Evolutionary conservation across 1,284 basidiomycete genomes (phyloP).

Genomic region (Inonotus hispidus): DNA sequence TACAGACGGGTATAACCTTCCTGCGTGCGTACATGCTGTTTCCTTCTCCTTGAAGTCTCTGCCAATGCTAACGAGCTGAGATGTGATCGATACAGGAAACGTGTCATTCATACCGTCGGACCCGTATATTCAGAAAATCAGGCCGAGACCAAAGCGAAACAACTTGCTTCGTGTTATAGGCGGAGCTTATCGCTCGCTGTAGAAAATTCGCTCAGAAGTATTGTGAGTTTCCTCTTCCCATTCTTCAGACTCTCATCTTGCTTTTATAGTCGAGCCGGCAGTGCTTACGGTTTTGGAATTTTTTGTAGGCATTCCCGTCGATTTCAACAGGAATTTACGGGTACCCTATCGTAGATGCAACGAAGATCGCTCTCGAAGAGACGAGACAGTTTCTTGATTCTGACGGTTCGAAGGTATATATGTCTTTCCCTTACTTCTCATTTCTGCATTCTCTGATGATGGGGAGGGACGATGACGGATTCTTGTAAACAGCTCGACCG

Average conservation of each 20-base stretch:
- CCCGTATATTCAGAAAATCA: slow-evolving; percentile 59
- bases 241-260: not conserved
- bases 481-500: slow-evolving; percentile 50
- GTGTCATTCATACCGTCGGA: slow-evolving; percentile 89
- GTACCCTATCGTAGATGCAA: slow-evolving; percentile 71
- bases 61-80: slow-evolving; percentile 3
- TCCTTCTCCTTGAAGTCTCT: not conserved
- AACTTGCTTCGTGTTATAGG: slow-evolving; percentile 71
- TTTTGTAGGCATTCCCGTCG: slow-evolving; percentile 65
- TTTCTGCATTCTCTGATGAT: slow-evolving; percentile 9
- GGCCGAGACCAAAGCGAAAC: slow-evolving; percentile 41
- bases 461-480: not conserved
- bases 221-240: slow-evolving; percentile 43
- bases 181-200: slow-evolving; percentile 60
- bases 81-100: slow-evolving; percentile 39
- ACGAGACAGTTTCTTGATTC: slow-evolving; percentile 56
- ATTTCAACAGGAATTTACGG: slow-evolving; percentile 79
- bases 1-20: slow-evolving; percentile 67
- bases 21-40: slow-evolving; percentile 47
- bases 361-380: slow-evolving; percentile 59
- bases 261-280: no score
- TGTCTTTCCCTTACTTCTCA: no score
- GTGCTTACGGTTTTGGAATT: slow-evolving; percentile 18
- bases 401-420: slow-evolving; percentile 46
- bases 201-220: slow-evolving; percentile 53